phyloP scores from a whole-genome alignment of 2,329 filamentous ascomycete genomes.

The Clonostachys rosea region DNA sequence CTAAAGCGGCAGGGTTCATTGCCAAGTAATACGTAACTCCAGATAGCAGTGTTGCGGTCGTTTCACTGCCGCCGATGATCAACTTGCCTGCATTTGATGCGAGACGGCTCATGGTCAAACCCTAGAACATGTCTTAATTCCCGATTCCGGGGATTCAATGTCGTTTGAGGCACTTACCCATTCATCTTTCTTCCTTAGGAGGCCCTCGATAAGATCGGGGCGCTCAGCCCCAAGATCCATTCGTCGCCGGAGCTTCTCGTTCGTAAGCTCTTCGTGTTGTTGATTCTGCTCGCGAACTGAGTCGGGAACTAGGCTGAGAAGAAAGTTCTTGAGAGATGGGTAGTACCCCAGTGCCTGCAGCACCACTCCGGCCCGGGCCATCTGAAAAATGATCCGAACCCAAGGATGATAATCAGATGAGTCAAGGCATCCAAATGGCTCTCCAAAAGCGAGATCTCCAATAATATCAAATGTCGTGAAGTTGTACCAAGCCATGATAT shows the following conservation, averaged over 20 bases:
- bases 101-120: slow-evolving; percentile 4
- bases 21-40: slow-evolving; percentile 17
- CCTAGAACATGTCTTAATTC: neutral
- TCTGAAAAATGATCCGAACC: slow-evolving; percentile 1
- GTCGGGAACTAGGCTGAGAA: slow-evolving; percentile 5
- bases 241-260: slow-evolving; percentile 4
- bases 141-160: neutral
- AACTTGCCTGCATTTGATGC: slow-evolving; percentile 8
- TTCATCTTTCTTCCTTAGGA: slow-evolving; percentile 9
- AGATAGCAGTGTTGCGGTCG: slow-evolving; percentile 15
- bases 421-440: slow-evolving; percentile 8
- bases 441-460: slow-evolving; percentile 15
- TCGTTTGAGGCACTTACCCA: slow-evolving; percentile 1
- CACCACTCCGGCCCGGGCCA: neutral
- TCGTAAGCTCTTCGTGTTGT: slow-evolving; percentile 1
- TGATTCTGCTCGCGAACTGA: neutral
- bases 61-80: slow-evolving; percentile 17
- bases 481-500: slow-evolving; percentile 14
- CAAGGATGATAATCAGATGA: slow-evolving; percentile 9
- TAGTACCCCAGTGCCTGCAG: neutral
- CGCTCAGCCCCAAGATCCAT: slow-evolving; percentile 6
- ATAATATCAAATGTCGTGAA: slow-evolving; percentile 3
- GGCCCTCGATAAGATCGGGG: slow-evolving; percentile 9
- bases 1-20: slow-evolving; percentile 15
- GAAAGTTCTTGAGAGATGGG: neutral